Conservation (phyloP, 371 early-diverging fungal genomes). For the Apophysomyces variabilis region DNA sequence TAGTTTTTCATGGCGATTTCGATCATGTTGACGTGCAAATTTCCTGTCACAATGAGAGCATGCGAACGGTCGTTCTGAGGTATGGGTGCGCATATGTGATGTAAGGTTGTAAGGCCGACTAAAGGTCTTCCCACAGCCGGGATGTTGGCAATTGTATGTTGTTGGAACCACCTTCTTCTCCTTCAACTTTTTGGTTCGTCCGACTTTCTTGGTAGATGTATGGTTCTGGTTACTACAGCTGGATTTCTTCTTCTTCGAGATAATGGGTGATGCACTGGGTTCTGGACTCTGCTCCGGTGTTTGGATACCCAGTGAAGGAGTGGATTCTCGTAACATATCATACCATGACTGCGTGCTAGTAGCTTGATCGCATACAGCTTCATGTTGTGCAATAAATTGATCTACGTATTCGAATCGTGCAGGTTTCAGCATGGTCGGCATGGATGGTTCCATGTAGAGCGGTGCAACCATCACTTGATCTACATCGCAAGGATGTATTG, state of each 20-base stretch:
- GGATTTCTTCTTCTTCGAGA: background rate
- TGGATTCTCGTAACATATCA: background rate
- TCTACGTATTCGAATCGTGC: constrained; percentile 7
- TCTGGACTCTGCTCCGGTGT: background rate
- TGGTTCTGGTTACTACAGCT: background rate
- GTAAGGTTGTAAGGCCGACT: constrained; percentile 74
- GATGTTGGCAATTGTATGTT: constrained; percentile 28
- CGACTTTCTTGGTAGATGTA: background rate
- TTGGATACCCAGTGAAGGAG: background rate
- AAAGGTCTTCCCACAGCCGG: constrained; percentile 71
- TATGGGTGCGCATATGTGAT: constrained; percentile 73
- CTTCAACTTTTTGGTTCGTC: constrained; percentile 6
- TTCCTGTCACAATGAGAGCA: constrained; percentile 51
- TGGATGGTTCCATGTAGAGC: background rate
- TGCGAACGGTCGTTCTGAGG: constrained; percentile 43
- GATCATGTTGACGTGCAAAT: constrained; percentile 66
- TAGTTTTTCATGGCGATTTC: constrained; percentile 61
- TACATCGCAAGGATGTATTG: background rate
- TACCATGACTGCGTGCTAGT: background rate
- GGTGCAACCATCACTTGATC: constrained; percentile 8
- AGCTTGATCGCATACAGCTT: constrained; percentile 8
- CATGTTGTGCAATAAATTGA: constrained; percentile 10
- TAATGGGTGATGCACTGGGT: background rate
- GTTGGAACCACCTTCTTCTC: constrained; percentile 3
- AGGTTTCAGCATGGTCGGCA: constrained; percentile 1